Base-by-base conservation (phyloP, 148 eudicot species). In the Amaranthus palmeri region DNA sequence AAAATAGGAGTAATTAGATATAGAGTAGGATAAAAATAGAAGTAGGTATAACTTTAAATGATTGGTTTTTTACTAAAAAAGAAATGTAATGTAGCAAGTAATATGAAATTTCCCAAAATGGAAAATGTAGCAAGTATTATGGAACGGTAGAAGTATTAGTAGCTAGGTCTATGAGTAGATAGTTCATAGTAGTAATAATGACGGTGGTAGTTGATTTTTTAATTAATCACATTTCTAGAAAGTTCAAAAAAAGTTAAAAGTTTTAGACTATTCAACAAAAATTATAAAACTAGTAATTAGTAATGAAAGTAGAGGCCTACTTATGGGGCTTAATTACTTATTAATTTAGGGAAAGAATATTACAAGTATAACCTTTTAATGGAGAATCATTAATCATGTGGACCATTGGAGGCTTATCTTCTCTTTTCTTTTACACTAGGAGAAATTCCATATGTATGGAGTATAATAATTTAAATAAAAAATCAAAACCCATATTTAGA, bases 301-400 rank as follows among this genome's bases (percentile, higher is more conserved):
- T 65, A 65, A 65, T 65, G 69, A 53, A 11, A 61, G 0, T 59
- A 57, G 42, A 42, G 50, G 17, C 58, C 59, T 57, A 56, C 10
- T 74, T 59, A 59, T 59, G 67, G 42, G 14, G 51, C 9, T 50
- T 44, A 65, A 65, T 73, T 54, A 42, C 3, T 25, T 59, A 56
- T 67, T 74, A 61, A 7, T 45, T 69, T 76, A 42, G 46, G n/a
- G 69, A 61, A 25, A 64, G 69, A 76, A 69, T 54, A 69, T 70
- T 75, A 75, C 47, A 7, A 71, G 73, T 45, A 69, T 69, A 60
- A 68, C 49, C 70, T 65, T 70, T 70, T 61, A 57, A 40, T 18
- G 61, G 68, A 17, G 78, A 72, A 70, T 70, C 70, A 70, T 64
- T 76, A 76, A 56, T 70, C 44, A 61, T 76, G 79, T 76, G 79